phyloP scores from a whole-genome alignment of 139 green algal genomes.

The Picochlorum costavermella region DNA sequence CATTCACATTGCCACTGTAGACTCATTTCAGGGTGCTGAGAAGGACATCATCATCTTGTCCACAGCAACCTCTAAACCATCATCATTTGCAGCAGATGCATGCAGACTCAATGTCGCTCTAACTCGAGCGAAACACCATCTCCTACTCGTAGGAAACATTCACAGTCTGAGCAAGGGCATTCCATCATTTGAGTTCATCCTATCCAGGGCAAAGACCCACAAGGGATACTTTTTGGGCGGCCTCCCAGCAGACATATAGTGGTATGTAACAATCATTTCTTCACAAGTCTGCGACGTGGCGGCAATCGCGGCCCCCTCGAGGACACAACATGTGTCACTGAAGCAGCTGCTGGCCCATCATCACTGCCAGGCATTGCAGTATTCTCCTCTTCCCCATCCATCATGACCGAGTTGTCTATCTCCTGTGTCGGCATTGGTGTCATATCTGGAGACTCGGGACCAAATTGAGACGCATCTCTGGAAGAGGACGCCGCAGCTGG shows the following conservation, averaged over 20 bases:
- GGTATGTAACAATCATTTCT: too few species aligned
- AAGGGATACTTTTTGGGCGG: not conserved
- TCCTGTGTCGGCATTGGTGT: too few species aligned
- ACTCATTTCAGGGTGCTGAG: slow-evolving; percentile 80
- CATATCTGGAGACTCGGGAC: too few species aligned
- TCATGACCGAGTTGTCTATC: too few species aligned
- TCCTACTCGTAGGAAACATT: slow-evolving; percentile 49
- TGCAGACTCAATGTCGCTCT: slow-evolving; percentile 72
- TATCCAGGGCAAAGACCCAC: not conserved
- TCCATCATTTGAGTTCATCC: slow-evolving; percentile 11
- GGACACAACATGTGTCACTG: not conserved
- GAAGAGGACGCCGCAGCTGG: too few species aligned
- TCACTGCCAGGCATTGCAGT: too few species aligned
- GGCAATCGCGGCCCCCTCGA: not conserved
- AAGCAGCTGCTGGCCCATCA: not conserved
- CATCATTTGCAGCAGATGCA: slow-evolving; percentile 25
- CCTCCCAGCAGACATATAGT: not conserved
- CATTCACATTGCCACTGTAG: slow-evolving; percentile 69
- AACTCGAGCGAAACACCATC: slow-evolving; percentile 52
- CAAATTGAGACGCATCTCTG: too few species aligned
- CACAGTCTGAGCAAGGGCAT: slow-evolving; percentile 24
- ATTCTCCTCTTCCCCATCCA: too few species aligned
- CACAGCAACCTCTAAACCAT: slow-evolving; percentile 42
- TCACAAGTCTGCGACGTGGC: not conserved
- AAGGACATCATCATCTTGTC: slow-evolving; percentile 71